These are phyloP conservation scores for Fusarium ramigenum DNA, from an alignment of 2,329 filamentous ascomycete species.

Conservation along the genomic window DNA sequence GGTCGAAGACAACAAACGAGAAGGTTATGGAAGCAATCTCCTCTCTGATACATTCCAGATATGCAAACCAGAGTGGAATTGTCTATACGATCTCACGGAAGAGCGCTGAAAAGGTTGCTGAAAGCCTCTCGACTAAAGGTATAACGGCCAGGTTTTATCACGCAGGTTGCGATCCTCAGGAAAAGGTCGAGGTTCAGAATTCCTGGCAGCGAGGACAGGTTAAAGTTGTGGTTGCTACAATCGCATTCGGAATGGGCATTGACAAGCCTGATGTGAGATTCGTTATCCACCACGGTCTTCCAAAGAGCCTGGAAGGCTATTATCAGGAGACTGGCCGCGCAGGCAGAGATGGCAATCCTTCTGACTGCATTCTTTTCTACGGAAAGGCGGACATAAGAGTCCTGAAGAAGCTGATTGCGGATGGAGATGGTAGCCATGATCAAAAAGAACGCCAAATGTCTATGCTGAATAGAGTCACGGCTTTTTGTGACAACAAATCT, in stretches of 20 bases:
- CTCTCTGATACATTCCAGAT: constrained; percentile 74
- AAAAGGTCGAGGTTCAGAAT: constrained; percentile 77
- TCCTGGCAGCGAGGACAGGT: constrained; percentile 82
- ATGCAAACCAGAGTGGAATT: constrained; percentile 81
- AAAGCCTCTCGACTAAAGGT: constrained; percentile 69
- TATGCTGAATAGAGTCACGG: constrained; percentile 86
- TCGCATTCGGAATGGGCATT: constrained; percentile 99
- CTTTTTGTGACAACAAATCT: constrained; percentile 88
- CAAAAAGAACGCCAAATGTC: constrained; percentile 85
- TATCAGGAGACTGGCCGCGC: constrained; percentile 98
- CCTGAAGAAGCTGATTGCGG: constrained; percentile 82
- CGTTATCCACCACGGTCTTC: constrained; percentile 91
- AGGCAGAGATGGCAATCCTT: constrained; percentile 86
- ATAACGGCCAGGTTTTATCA: constrained; percentile 89
- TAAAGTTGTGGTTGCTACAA: constrained; percentile 95
- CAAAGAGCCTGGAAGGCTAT: constrained; percentile 96
- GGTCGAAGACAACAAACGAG: constrained; percentile 71
- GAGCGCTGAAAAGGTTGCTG: constrained; percentile 81
- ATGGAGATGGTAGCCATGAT: constrained; percentile 77
- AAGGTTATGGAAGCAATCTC: constrained; percentile 59
- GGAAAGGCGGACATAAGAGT: constrained; percentile 78
- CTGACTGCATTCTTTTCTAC: constrained; percentile 92
- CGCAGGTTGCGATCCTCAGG: constrained; percentile 74
- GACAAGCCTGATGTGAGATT: constrained; percentile 97
- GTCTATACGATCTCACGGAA: constrained; percentile 91